These are phyloP conservation scores for Yamadazyma triangularis DNA, from an alignment of 1,139 yeast genomes.

Conservation along the genomic window DNA sequence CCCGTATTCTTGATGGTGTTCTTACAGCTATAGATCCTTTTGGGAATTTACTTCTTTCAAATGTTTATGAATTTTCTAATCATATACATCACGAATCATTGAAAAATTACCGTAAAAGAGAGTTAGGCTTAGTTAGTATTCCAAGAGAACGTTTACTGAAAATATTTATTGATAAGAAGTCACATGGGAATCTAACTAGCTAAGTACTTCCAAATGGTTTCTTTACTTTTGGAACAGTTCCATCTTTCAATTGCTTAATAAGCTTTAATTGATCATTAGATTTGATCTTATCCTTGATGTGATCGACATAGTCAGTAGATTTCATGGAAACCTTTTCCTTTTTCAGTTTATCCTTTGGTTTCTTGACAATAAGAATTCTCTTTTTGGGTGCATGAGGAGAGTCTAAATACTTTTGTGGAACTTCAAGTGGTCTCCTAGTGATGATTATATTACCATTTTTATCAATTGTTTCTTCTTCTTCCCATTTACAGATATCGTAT, in stretches of 20 bases:
- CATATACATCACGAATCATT: slow-evolving; percentile 25
- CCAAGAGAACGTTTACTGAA: slow-evolving; percentile 29
- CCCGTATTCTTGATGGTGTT: slow-evolving; percentile 33
- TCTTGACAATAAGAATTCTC: slow-evolving; percentile 14
- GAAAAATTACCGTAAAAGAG: slow-evolving; percentile 19
- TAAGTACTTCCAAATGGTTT: no score
- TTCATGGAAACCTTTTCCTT: neutral
- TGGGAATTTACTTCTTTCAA: slow-evolving; percentile 38
- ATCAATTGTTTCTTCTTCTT: slow-evolving; percentile 20
- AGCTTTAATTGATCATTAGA: neutral
- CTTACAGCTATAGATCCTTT: slow-evolving; percentile 44
- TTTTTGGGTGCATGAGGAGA: slow-evolving; percentile 11
- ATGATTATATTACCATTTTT: slow-evolving; percentile 17
- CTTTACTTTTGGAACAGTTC: no score
- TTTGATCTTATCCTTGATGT: no score
- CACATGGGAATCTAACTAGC: slow-evolving; percentile 12
- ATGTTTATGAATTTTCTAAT: slow-evolving; percentile 35
- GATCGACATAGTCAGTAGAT: neutral
- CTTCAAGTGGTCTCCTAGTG: slow-evolving; percentile 19
- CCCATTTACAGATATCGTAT: slow-evolving; percentile 20
- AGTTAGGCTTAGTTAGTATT: slow-evolving; percentile 44
- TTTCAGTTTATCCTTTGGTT: slow-evolving; percentile 5
- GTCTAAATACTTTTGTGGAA: slow-evolving; percentile 13
- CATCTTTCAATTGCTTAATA: neutral
- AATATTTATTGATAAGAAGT: slow-evolving; percentile 21